Conservation (phyloP, 805 yeast genomes). For the Metschnikowia baotianmanensis region DNA sequence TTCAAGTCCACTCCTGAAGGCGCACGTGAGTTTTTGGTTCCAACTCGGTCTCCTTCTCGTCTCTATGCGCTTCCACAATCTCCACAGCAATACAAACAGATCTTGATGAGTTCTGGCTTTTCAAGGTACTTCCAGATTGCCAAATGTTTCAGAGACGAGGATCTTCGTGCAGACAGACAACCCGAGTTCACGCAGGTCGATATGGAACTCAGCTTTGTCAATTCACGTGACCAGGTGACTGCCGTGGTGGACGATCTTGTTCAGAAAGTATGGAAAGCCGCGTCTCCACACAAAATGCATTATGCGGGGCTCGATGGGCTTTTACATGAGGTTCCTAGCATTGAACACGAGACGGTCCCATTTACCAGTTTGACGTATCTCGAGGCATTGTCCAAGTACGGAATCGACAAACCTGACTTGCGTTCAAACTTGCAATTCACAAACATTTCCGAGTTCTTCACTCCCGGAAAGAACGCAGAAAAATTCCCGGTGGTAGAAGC, state of each 20-base stretch:
- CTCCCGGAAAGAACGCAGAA: conserved; percentile 25
- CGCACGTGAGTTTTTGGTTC: conserved; percentile 92
- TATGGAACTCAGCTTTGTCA: conserved; percentile 85
- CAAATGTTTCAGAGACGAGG: conserved; percentile 94
- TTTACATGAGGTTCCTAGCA: conserved; percentile 22
- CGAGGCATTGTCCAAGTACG: conserved; percentile 71
- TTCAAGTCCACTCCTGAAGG: conserved; percentile 98
- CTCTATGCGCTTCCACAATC: conserved; percentile 95
- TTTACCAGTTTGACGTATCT: conserved; percentile 53
- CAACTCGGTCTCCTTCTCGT: conserved; percentile 60
- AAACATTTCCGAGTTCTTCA: conserved; percentile 44
- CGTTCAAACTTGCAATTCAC: conserved; percentile 56
- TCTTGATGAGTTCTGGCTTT: conserved; percentile 92
- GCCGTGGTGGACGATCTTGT: conserved; percentile 59
- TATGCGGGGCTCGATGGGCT: conserved; percentile 30
- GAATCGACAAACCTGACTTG: conserved; percentile 94
- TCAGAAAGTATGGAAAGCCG: conserved; percentile 51
- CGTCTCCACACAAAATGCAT: conserved; percentile 41
- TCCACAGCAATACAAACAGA: conserved; percentile 96
- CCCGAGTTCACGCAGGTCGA: conserved; percentile 99
- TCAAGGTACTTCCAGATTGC: conserved; percentile 87
- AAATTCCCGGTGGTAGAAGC: conserved; percentile 74
- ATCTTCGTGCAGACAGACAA: conserved; percentile 89
- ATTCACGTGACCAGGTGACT: conserved; percentile 62
- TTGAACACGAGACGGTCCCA: neutral